Conservation (phyloP, 192 early-diverging fungal genomes). For the Cetraspora pellucida region DNA sequence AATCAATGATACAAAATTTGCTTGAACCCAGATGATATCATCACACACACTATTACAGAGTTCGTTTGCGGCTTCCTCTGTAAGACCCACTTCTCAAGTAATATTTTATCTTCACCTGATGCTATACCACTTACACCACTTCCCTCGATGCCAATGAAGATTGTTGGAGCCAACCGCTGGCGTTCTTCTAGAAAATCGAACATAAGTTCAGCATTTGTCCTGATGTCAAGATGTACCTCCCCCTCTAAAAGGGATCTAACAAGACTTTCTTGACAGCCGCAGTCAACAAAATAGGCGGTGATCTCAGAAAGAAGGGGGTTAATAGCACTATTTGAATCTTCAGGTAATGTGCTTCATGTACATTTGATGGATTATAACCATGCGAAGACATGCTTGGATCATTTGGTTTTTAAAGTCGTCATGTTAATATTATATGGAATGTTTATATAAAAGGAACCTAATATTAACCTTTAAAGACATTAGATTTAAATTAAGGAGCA, state of each 20-base stretch:
- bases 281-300: not conserved
- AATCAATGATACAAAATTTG: constrained; percentile 1
- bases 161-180: not conserved
- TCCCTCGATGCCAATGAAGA: not conserved
- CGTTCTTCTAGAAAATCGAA: constrained; percentile 10
- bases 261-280: not conserved
- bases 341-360: not conserved
- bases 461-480: not conserved
- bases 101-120: constrained; percentile 4
- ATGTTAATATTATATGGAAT: not conserved
- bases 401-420: not conserved
- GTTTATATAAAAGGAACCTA: not conserved
- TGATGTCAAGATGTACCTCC: not conserved
- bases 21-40: not conserved
- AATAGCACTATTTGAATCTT: not conserved
- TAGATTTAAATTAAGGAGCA: too few species aligned
- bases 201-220: not conserved
- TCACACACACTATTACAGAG: not conserved
- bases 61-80: not conserved
- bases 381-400: not conserved
- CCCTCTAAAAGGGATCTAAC: not conserved
- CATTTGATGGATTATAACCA: not conserved
- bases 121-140: not conserved
- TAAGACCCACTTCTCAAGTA: constrained; percentile 12
- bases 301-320: not conserved